Conservation (phyloP, 2,329 filamentous ascomycete genomes). For the Penicillium hesseltinei region DNA sequence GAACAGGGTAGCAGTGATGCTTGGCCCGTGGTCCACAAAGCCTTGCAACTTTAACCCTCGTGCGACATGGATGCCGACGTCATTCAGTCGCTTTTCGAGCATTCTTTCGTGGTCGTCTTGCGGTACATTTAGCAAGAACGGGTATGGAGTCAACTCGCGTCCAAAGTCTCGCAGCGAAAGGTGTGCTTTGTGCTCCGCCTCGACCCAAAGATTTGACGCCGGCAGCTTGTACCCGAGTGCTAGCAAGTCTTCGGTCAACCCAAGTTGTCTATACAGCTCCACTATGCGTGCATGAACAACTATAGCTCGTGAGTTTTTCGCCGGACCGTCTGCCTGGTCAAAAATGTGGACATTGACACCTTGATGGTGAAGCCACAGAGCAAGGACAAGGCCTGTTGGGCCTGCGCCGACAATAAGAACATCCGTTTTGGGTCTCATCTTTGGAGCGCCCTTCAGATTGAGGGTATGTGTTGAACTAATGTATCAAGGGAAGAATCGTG, state of each 20-base stretch:
- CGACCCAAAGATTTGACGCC: constrained; percentile 40
- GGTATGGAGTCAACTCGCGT: constrained; percentile 30
- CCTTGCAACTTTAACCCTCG: constrained; percentile 26
- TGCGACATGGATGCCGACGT: constrained; percentile 29
- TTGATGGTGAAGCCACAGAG: constrained; percentile 30
- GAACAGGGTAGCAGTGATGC: constrained; percentile 25
- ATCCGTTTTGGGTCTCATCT: constrained; percentile 9
- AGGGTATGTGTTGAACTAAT: background rate
- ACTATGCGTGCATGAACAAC: constrained; percentile 51
- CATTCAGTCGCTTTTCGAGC: constrained; percentile 28
- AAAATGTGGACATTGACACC: constrained; percentile 42
- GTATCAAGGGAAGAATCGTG: background rate
- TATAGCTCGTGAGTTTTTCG: constrained; percentile 40
- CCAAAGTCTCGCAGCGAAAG: constrained; percentile 27
- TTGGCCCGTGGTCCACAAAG: constrained; percentile 23
- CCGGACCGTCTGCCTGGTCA: constrained; percentile 43
- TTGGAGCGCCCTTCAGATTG: background rate
- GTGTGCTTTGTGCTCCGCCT: constrained; percentile 22
- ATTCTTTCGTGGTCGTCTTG: constrained; percentile 33
- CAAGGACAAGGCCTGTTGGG: constrained; percentile 32
- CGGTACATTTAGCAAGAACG: constrained; percentile 28
- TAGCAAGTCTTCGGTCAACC: constrained; percentile 39
- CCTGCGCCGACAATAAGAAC: constrained; percentile 33
- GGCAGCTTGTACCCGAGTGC: constrained; percentile 37
- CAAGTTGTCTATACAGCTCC: constrained; percentile 52